Base-by-base conservation (phyloP, 1,139 yeast species). In the Protomyces pachydermus region DNA sequence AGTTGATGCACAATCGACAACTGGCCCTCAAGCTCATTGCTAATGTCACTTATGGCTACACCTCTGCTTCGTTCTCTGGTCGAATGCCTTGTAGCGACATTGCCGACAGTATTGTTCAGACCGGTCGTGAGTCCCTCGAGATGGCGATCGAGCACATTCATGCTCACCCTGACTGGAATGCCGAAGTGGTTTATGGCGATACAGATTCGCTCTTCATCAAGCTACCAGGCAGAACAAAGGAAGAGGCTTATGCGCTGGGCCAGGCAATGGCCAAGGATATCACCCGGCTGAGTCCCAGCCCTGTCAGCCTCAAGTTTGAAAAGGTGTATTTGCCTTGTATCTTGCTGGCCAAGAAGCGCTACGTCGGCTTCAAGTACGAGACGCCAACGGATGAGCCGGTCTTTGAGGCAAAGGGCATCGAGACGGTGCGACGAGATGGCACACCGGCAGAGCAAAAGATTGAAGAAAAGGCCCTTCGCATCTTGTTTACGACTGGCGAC, bases 371-470 rank as follows among this genome's bases (percentile, higher is more conserved):
- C 72, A 81, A 88, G 64, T 91, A 81, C 74, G 96, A 88, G 69
- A 72, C 74, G 39, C 81, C 78, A 50, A 75, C 75, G 18, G 91
- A 88, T 70, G 75, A 69, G 6, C 90, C 97, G 0, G 80, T 76
- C 37, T 91, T 93, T 74, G 98, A 93, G 76, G 97, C 98, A 2
- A 93, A 93, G 71, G 98, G 98, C 0, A 91, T 90, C 18, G 98
- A 93, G 73, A 93, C 98, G 0, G 88, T 93, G 0, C 75, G 98
- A 67, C 78, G 98, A 69, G 98, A 93, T 74, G 98, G 97, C 0
- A 87, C 91, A 18, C 96, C 96, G 0, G 96, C 96, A 0, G 96
- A 88, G 69, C 95, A 84, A 74, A 87, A 87, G 70, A 84, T 93
- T 51, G 85, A 89, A 32, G 96, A 89, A 68, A 82, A 83, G 67